Evolutionary conservation across 352 stramenopile genomes (phyloP).

Genomic region (Lagenidium giganteum): DNA sequence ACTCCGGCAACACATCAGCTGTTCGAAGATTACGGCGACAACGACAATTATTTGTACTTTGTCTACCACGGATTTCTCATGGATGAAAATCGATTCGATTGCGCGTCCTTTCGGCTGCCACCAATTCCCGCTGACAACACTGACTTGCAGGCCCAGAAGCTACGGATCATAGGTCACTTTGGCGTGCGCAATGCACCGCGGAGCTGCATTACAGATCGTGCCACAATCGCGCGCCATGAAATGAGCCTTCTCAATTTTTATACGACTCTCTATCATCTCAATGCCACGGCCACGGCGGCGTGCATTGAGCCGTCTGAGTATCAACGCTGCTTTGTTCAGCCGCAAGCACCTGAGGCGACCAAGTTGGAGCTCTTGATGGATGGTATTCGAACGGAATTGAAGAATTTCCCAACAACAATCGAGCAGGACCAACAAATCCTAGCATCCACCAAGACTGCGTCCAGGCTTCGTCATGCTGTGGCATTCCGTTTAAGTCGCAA

Average conservation of each 20-base stretch:
- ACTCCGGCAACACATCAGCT: slow-evolving; percentile 42
- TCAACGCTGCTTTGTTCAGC: slow-evolving; percentile 1
- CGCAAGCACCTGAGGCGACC: slow-evolving; percentile 19
- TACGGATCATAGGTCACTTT: slow-evolving; percentile 18
- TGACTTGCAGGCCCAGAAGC: slow-evolving; percentile 19
- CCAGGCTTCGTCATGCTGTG: slow-evolving; percentile 18
- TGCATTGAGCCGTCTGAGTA: too few relatives aligned
- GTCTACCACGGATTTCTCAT: slow-evolving; percentile 91
- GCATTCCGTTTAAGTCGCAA: slow-evolving; percentile 50
- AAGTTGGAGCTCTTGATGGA: too few relatives aligned
- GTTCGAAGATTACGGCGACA: slow-evolving; percentile 96
- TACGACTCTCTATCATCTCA: slow-evolving; percentile 13
- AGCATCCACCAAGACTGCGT: not conserved
- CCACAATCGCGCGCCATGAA: slow-evolving; percentile 2
- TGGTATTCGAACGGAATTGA: slow-evolving; percentile 3
- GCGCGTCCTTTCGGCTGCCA: slow-evolving; percentile 42
- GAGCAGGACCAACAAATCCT: slow-evolving; percentile 20
- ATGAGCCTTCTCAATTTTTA: slow-evolving; percentile 1
- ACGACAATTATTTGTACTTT: slow-evolving; percentile 86
- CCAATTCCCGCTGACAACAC: slow-evolving; percentile 1
- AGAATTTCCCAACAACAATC: slow-evolving; percentile 30
- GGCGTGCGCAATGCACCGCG: slow-evolving; percentile 24
- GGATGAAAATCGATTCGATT: slow-evolving; percentile 86
- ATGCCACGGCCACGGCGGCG: too few relatives aligned
- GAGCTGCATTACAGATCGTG: slow-evolving; percentile 25